Base-by-base conservation (phyloP, 1,284 basidiomycete species). In the Paramarasmius palmivorus region DNA sequence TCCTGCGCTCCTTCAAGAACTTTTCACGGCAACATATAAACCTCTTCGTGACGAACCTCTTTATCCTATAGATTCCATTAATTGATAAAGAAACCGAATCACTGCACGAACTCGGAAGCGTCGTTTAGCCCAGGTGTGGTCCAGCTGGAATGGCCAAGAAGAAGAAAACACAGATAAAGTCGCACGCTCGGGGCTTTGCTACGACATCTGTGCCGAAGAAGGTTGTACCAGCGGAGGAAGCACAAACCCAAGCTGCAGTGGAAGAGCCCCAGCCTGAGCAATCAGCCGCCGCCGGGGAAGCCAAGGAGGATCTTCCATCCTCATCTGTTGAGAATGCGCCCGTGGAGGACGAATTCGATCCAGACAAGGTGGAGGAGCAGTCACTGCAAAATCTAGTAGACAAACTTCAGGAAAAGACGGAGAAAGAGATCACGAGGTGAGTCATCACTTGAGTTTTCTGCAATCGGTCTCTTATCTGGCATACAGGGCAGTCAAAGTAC, bases 191-290 rank as follows among this genome's bases (percentile, higher is more conserved):
- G 53, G 92, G 90, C 14, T 94, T 95, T 64, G 90, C 93, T 37
- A 95, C 93, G 1, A 93, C 90, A 7, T 98, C 95, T 23, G 82
- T 88, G 46, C 92, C 88, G 52, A 96, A 92, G 80, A 95, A 92
- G 72, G 74, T 77, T 40, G 68, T 72, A 15, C 49, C 49, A 20
- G 49, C 55, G 20, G 64, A 65, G 52, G 57, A 63, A 15, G 65
- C 68, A 39, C 63, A 64, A 49, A 52, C 54, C 54, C 58, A 59
- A 50, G 44, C 52, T 23, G 54, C 49, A 25, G 41, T 53, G 23
- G 20, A 22, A 8, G 40, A 39, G 42, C 10, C 38, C 6, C 34
- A 47, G 44, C 10, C 19, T 12, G 53, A 52, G 1, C 51, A 44
- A 7, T 54, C 51, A 34, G 49, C 55, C 10, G 42, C 44, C 35